Evolutionary conservation across 2,329 filamentous ascomycete species (phyloP).

Genomic region (Rosellinia necatrix): DNA sequence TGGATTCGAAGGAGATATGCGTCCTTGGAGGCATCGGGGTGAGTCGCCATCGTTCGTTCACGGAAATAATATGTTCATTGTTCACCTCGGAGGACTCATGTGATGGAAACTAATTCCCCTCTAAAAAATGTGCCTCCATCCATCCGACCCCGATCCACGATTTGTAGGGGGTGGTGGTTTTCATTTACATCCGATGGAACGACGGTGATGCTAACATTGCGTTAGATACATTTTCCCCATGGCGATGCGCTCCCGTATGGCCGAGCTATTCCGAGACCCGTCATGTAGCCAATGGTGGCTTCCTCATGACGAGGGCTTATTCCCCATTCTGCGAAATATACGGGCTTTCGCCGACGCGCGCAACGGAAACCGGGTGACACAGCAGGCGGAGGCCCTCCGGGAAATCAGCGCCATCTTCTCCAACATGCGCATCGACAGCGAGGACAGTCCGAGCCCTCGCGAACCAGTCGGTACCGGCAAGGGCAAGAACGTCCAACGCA

Average conservation of each 20-base stretch:
- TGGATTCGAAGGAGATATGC: slow-evolving; percentile 85
- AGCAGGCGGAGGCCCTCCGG: slow-evolving; percentile 67
- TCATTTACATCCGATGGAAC: background rate
- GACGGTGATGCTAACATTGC: slow-evolving; percentile 6
- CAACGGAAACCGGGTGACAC: slow-evolving; percentile 61
- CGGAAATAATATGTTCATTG: background rate
- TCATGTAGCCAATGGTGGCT: slow-evolving; percentile 87
- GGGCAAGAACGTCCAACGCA: slow-evolving; percentile 21
- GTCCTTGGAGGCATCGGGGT: slow-evolving; percentile 78
- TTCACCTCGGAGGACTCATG: background rate
- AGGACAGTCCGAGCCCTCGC: slow-evolving; percentile 16
- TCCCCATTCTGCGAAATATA: slow-evolving; percentile 73
- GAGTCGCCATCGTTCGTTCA: slow-evolving; percentile 43
- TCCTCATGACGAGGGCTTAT: slow-evolving; percentile 77
- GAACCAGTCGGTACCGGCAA: slow-evolving; percentile 25
- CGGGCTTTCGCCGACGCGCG: slow-evolving; percentile 82
- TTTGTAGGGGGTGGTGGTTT: no score
- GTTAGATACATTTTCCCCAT: slow-evolving; percentile 81
- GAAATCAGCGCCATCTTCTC: slow-evolving; percentile 78
- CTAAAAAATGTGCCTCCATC: background rate
- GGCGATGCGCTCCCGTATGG: slow-evolving; percentile 74
- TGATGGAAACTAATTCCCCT: background rate
- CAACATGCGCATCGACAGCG: slow-evolving; percentile 57
- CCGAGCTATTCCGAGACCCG: slow-evolving; percentile 72
- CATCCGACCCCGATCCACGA: no score